Evolutionary conservation across 2,329 filamentous ascomycete species (phyloP), one percentile per base, ranked within the genome.

Genomic region (Teratosphaeria gauchensis): DNA sequence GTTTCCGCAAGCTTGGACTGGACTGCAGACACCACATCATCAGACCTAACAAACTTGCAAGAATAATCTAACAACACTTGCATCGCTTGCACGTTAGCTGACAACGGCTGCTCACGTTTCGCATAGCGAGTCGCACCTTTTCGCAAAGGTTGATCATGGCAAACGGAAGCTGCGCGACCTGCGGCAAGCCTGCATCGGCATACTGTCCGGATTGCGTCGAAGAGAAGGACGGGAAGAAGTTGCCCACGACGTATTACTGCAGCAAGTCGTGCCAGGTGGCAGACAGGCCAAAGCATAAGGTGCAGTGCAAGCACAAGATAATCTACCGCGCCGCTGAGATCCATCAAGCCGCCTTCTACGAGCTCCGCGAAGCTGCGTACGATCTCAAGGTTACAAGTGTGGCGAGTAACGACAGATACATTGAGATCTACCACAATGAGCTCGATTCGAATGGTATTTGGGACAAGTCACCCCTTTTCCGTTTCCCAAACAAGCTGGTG

Each of bases 291-390:
- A 14, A 1, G 19, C 63, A 65, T 54, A 63, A 59, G 19, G 7
- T 16, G 0, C 46, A 28, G 0, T 65, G 62, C 19, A 38, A 56
- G 32, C 14, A 54, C 30, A 63, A 54, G 48, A 48, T 55, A 32
- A 38, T 68, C 31, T 62, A 61, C 16, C 64, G 66, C 11, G 65
- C 63, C n/a, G 65, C 51, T 0, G 53, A 62, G 2, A 24, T 67
- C 11, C 53, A 65, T 7, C 61, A 65, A 21, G 30, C 56, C 3
- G 32, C 57, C 5, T 67, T 64, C 56, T 61, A 62, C 35, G n/a
- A 24, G 2, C 56, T 56, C 3, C 55, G 57, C 30, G 55, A 58
- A 24, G 42, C 35, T n/a, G 58, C 55, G 11, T 62, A 60, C 52
- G 59, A 62, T 24, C 21, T 57, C 19, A 56, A 58, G 0, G 19